Base-by-base conservation (phyloP, 106 monocot species). In the Apostasia ramifera region DNA sequence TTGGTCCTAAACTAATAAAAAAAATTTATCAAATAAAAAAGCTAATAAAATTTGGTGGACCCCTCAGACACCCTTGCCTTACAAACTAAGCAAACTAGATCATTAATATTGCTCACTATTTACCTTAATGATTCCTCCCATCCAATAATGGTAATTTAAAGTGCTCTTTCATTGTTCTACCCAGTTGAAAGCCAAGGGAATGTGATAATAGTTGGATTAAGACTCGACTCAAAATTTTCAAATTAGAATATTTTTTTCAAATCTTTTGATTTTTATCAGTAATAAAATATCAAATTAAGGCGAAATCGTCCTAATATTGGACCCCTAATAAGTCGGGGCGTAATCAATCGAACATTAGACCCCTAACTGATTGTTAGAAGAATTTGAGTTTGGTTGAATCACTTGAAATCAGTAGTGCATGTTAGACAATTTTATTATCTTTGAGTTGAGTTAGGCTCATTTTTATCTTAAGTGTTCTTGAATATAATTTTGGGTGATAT, bases 61-160 rank as follows among this genome's bases (percentile, higher is more conserved):
- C 42, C 26, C 58, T 58, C 40, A 10, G 42, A 61, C n/a, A 0
- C 48, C 40, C 39, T 60, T 71, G 1, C 46, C 71, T 71, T 71
- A 38, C 71, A 71, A 60, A 60, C 6, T 48, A 71, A 71, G 71
- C 71, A 71, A 71, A 5, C n/a, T 12, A 70, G 52, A 14, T 11
- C 2, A 57, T 10, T 43, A 70, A 53, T 43, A 61, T 11, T 61
- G 15, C 58, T 37, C 42, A 70, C 12, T 59, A 41, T 45, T 44
- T 10, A 10, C 44, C 55, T 10, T 56, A 55, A 10, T 55, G 43
- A 54, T 55, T 12, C 53, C 43, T 70, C 13, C 56, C 43, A 70
- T 43, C 44, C 3, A 42, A 61, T 8, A 26, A 26, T 26, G 26
- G 26, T 26, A 26, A 26, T 26, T 26, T 26, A 26, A 26, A 26